These are phyloP conservation scores for Cladosporium sp. DNA, from an alignment of 2,329 filamentous ascomycete genomes.

Conservation along the genomic window DNA sequence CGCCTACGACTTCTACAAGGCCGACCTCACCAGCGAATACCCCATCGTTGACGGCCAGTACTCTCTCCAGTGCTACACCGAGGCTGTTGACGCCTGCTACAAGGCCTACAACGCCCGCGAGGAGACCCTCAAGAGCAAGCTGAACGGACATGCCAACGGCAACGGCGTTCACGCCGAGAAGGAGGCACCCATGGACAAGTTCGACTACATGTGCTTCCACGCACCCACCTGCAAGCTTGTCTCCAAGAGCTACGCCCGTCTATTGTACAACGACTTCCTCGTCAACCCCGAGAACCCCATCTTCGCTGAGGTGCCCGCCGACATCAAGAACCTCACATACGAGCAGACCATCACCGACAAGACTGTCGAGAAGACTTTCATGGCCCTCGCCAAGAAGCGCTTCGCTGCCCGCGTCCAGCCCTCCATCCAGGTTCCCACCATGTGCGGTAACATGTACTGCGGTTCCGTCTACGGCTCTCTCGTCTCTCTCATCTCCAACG, in stretches of 20 bases:
- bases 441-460: constrained; percentile 59
- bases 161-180: constrained; percentile 40
- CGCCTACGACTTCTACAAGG: constrained; percentile 58
- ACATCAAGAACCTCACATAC: constrained; percentile 49
- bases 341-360: constrained; percentile 52
- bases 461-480: constrained; percentile 54
- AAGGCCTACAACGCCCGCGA: constrained; percentile 55
- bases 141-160: constrained; percentile 42
- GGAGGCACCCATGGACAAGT: constrained; percentile 52
- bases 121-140: constrained; percentile 46
- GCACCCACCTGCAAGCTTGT: constrained; percentile 57
- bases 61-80: constrained; percentile 55
- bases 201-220: constrained; percentile 58
- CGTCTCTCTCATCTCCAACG: constrained; percentile 49
- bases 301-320: constrained; percentile 52
- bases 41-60: constrained; percentile 55
- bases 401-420: constrained; percentile 53
- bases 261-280: constrained; percentile 56
- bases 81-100: constrained; percentile 55
- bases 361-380: constrained; percentile 55
- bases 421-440: constrained; percentile 51
- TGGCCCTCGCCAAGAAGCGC: constrained; percentile 53
- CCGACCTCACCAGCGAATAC: constrained; percentile 55
- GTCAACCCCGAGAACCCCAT: constrained; percentile 48
- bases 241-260: constrained; percentile 54